A percentile compares a stretch with the other conserved stretches of the same genome.
These are phyloP conservation scores for Colletotrichum sublineola DNA, from an alignment of 2,329 filamentous ascomycete genomes.

Conservation along the genomic window DNA sequence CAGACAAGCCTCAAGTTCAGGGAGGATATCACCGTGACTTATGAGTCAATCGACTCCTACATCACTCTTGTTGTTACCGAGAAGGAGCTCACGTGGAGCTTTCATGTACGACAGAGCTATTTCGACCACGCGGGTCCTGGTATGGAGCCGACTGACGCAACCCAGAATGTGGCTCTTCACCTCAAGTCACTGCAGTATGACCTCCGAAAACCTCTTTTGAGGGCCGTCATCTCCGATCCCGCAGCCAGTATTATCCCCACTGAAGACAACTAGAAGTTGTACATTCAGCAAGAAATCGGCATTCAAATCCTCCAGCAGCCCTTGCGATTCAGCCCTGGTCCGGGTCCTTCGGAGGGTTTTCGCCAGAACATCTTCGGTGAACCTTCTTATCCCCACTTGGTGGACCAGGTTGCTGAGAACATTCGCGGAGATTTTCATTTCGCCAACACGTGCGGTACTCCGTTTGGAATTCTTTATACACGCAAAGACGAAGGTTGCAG, in stretches of 20 bases:
- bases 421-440: conserved; percentile 2
- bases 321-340: neutral
- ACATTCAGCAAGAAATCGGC: conserved; percentile 24
- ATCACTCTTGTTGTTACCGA: conserved; percentile 33
- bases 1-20: conserved; percentile 28
- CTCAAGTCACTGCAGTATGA: conserved; percentile 25
- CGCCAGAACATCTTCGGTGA: neutral
- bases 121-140: neutral
- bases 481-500: neutral
- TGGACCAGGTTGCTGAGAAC: neutral
- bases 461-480: conserved; percentile 23
- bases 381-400: neutral
- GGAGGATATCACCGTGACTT: conserved; percentile 35
- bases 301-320: conserved; percentile 13
- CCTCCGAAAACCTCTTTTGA: conserved; percentile 23
- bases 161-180: conserved; percentile 4
- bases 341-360: neutral
- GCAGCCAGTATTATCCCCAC: conserved; percentile 11
- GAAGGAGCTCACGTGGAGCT: conserved; percentile 34
- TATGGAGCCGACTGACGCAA: neutral
- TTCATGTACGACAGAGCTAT: conserved; percentile 32
- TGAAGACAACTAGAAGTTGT: conserved; percentile 32
- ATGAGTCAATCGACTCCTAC: conserved; percentile 27
- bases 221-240: conserved; percentile 5
- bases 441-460: conserved; percentile 29